Conservation (phyloP, 371 early-diverging fungal genomes). For the Lichtheimia ornata region DNA sequence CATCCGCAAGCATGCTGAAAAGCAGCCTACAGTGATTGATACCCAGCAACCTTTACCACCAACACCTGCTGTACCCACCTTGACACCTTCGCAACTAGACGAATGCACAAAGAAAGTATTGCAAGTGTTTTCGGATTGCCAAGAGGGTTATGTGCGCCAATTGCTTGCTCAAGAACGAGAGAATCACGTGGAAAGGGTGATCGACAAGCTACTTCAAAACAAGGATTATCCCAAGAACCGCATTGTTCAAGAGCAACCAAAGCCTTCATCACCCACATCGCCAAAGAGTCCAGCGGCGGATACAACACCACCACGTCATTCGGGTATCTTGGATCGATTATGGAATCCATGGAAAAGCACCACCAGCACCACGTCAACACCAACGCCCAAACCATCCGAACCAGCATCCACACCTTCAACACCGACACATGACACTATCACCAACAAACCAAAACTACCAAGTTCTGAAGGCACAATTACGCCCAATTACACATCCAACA, state of each 20-base stretch:
- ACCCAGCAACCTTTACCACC: slow-evolving; percentile 8
- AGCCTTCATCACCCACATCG: background rate
- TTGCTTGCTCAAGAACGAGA: slow-evolving; percentile 52
- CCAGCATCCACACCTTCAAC: slow-evolving; percentile 11
- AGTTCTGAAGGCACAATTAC: slow-evolving; percentile 41
- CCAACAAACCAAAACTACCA: slow-evolving; percentile 36
- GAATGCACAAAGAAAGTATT: slow-evolving; percentile 46
- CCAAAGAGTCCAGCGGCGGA: background rate
- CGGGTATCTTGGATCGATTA: slow-evolving; percentile 31
- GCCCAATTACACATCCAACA: slow-evolving; percentile 50
- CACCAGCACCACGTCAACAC: slow-evolving; percentile 5
- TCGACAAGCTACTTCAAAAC: slow-evolving; percentile 58
- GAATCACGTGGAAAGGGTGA: slow-evolving; percentile 63
- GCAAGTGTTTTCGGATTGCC: slow-evolving; percentile 73
- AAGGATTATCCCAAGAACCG: slow-evolving; percentile 54
- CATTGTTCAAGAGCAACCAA: background rate
- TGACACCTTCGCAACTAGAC: slow-evolving; percentile 33
- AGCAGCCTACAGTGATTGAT: slow-evolving; percentile 4
- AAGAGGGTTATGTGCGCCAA: slow-evolving; percentile 60
- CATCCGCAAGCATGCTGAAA: slow-evolving; percentile 41
- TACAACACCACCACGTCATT: background rate
- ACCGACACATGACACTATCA: background rate
- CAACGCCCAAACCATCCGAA: slow-evolving; percentile 2
- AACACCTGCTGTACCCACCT: slow-evolving; percentile 12
- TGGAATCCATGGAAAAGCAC: slow-evolving; percentile 26